phyloP scores from a whole-genome alignment of 176 grass and related monocot species.

The Cocos nucifera region DNA sequence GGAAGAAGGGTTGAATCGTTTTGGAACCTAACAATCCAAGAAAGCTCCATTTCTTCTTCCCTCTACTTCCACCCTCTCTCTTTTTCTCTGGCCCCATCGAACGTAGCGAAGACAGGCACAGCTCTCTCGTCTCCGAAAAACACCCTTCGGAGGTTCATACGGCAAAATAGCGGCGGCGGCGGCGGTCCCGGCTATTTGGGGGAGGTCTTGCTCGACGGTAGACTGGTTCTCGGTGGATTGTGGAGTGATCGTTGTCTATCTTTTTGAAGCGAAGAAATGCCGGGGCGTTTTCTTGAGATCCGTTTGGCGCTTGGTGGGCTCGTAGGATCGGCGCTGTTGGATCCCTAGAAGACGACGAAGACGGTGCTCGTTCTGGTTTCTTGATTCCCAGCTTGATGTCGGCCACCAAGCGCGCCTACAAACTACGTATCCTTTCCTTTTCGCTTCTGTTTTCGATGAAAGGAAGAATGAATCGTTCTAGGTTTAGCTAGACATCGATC shows the following conservation, averaged over 20 bases:
- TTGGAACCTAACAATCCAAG: slow-evolving; percentile 36
- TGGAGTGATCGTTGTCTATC: too few relatives aligned
- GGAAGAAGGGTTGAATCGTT: neutral
- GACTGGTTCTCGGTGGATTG: too few relatives aligned
- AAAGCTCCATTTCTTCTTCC: slow-evolving; percentile 71
- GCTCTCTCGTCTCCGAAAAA: too few relatives aligned
- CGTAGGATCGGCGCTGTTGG: slow-evolving; percentile 6
- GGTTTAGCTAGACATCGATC: too few relatives aligned
- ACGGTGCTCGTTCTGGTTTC: neutral
- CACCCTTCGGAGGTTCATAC: too few relatives aligned
- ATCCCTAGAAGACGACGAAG: slow-evolving; percentile 17
- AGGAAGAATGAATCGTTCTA: too few relatives aligned
- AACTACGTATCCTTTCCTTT: slow-evolving; percentile 86
- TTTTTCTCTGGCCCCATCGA: neutral
- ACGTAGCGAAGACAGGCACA: too few relatives aligned
- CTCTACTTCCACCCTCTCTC: slow-evolving; percentile 3
- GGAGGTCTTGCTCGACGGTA: too few relatives aligned
- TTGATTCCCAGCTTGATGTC: slow-evolving; percentile 40
- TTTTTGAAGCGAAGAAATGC: slow-evolving; percentile 8
- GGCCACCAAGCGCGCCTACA: slow-evolving; percentile 98
- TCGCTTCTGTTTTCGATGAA: neutral
- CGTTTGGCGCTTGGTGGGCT: slow-evolving; percentile 1
- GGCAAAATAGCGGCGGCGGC: too few relatives aligned
- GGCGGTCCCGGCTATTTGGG: slow-evolving; percentile 9
- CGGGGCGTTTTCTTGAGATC: slow-evolving; percentile 35